phyloP scores from a whole-genome alignment of 805 yeast genomes.

The Metschnikowia koreensis region DNA sequence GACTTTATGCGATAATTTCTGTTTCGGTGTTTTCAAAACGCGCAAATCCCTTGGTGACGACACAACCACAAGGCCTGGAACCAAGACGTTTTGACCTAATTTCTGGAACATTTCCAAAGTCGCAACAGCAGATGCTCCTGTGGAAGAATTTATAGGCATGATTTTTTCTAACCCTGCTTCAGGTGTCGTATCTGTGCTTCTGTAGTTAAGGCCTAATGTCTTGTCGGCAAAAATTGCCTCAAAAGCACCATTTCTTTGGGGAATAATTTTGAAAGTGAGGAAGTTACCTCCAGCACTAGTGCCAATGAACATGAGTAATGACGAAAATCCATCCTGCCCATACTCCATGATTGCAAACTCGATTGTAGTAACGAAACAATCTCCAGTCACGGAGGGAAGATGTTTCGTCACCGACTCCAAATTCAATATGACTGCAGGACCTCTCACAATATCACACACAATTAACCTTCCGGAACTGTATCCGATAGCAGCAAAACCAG shows the following conservation, averaged over 20 bases:
- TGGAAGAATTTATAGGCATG: conserved; percentile 54
- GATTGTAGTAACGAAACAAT: conserved; percentile 50
- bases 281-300: conserved; percentile 71
- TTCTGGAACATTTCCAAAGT: conserved; percentile 53
- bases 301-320: conserved; percentile 74
- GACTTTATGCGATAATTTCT: conserved; percentile 62
- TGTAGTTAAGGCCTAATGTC: conserved; percentile 36
- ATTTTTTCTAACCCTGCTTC: conserved; percentile 54
- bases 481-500: conserved; percentile 84
- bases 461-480: conserved; percentile 72
- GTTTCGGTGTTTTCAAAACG: conserved; percentile 56
- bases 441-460: conserved; percentile 71
- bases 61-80: conserved; percentile 62
- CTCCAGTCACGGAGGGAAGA: conserved; percentile 31
- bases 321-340: conserved; percentile 66
- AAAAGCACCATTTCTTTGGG: conserved; percentile 60
- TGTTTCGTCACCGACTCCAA: conserved; percentile 29
- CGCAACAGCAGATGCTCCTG: conserved; percentile 69
- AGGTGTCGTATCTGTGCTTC: conserved; percentile 40
- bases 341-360: conserved; percentile 73
- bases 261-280: conserved; percentile 61
- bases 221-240: conserved; percentile 50
- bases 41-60: conserved; percentile 61
- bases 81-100: conserved; percentile 56
- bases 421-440: conserved; percentile 63